Evolutionary conservation across 768 basidiomycete species (phyloP).

Genomic region (Naganishia vaughanmartiniae): DNA sequence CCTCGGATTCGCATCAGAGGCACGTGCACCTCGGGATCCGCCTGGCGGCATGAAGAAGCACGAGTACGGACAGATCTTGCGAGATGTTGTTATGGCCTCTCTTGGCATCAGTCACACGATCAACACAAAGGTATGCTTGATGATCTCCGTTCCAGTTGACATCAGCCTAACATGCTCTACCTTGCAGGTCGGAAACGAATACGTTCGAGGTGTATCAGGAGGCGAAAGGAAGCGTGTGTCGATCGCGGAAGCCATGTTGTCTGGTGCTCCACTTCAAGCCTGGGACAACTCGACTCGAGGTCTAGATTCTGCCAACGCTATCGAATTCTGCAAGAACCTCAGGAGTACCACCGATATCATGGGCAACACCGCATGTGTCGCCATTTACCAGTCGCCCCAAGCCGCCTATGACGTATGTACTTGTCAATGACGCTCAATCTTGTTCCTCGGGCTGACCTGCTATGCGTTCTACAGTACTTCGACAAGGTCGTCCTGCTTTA

Average conservation of each 20-base stretch:
- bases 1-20: constrained; percentile 40
- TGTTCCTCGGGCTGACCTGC: not conserved
- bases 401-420: constrained; percentile 53
- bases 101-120: constrained; percentile 73
- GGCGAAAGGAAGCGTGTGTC: constrained; percentile 68
- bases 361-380: constrained; percentile 55
- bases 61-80: constrained; percentile 53
- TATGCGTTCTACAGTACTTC: constrained; percentile 44
- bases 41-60: constrained; percentile 48
- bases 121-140: constrained; percentile 58
- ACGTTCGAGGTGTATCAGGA: constrained; percentile 59
- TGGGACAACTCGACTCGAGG: constrained; percentile 65
- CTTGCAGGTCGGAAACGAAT: constrained; percentile 66
- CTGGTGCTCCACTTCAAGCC: constrained; percentile 62
- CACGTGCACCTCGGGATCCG: constrained; percentile 14
- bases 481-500: constrained; percentile 58
- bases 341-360: constrained; percentile 55
- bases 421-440: not conserved
- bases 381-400: constrained; percentile 57
- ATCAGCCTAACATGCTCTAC: not conserved
- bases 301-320: constrained; percentile 54
- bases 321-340: constrained; percentile 58
- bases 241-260: constrained; percentile 75
- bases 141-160: not conserved
- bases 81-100: constrained; percentile 63